Evolutionary conservation across 441 rosid species (phyloP).

Genomic region (Pelargonium citronellum): DNA sequence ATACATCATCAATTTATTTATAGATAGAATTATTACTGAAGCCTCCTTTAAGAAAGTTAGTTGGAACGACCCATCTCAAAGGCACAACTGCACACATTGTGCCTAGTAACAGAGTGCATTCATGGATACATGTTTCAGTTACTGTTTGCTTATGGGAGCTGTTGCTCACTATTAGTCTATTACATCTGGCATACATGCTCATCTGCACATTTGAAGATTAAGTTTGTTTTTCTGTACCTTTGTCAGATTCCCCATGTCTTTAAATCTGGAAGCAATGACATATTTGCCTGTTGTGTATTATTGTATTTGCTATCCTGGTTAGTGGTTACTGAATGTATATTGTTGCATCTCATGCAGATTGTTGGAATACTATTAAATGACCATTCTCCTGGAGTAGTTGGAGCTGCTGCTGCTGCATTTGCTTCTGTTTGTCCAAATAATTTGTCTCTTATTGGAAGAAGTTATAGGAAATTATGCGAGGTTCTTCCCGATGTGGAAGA

Average conservation of each 20-base stretch:
- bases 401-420: slow-evolving; percentile 93
- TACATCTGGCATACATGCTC: neutral
- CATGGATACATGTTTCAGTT: slow-evolving; percentile 2
- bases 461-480: slow-evolving; percentile 70
- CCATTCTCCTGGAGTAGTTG: slow-evolving; percentile 84
- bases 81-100: neutral
- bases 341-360: slow-evolving; percentile 47
- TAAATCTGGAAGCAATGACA: no score
- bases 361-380: slow-evolving; percentile 73
- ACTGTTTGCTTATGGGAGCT: neutral
- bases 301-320: neutral
- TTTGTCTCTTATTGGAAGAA: slow-evolving; percentile 58
- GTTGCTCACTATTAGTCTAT: neutral
- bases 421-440: slow-evolving; percentile 79
- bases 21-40: neutral
- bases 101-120: neutral
- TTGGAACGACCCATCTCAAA: no score
- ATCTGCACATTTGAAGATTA: no score
- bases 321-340: neutral
- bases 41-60: neutral
- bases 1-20: neutral
- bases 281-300: neutral
- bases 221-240: no score
- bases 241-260: no score
- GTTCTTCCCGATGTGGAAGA: slow-evolving; percentile 96